These are phyloP conservation scores for Fomes fomentarius DNA, from an alignment of 1,284 basidiomycete species.

Conservation along the genomic window DNA sequence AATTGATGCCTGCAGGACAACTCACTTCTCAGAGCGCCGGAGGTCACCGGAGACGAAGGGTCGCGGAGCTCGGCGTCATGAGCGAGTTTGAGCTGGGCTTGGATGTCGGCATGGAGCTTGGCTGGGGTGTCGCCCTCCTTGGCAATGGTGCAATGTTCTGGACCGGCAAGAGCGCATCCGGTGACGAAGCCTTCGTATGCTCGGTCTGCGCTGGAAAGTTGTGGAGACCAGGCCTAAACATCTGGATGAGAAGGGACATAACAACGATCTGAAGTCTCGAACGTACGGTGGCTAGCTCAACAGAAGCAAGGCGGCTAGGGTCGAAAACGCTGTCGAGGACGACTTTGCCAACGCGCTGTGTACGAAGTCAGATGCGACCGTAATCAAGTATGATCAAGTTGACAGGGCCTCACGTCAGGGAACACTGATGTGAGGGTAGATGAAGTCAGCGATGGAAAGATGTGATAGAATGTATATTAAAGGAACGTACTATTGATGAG, in stretches of 20 bases:
- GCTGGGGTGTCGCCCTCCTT: background rate
- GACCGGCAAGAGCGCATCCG: conserved; percentile 19
- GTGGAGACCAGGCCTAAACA: background rate
- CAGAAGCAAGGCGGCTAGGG: background rate
- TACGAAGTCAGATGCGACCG: background rate
- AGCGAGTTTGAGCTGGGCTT: conserved; percentile 7
- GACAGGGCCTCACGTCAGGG: conserved; percentile 12
- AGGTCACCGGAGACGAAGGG: conserved; percentile 6
- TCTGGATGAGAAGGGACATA: background rate
- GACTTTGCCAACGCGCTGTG: conserved; percentile 19
- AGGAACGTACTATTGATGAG: conserved; percentile 21
- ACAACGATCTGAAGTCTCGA: background rate
- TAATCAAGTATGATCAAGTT: background rate
- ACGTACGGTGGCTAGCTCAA: background rate
- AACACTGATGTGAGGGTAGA: conserved; percentile 10
- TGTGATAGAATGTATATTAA: background rate
- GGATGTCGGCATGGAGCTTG: conserved; percentile 9
- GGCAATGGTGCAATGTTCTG: conserved; percentile 7
- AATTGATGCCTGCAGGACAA: background rate
- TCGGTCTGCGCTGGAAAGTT: conserved; percentile 4
- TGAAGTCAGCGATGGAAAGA: background rate
- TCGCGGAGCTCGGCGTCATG: conserved; percentile 7
- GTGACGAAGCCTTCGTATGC: conserved; percentile 14
- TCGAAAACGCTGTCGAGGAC: conserved; percentile 16
- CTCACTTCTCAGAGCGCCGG: conserved; percentile 9